Percentiles rank a stretch among this genome's conserved stretches.
Conservation (phyloP, 1,284 basidiomycete genomes). For the Thelephora terrestris region DNA sequence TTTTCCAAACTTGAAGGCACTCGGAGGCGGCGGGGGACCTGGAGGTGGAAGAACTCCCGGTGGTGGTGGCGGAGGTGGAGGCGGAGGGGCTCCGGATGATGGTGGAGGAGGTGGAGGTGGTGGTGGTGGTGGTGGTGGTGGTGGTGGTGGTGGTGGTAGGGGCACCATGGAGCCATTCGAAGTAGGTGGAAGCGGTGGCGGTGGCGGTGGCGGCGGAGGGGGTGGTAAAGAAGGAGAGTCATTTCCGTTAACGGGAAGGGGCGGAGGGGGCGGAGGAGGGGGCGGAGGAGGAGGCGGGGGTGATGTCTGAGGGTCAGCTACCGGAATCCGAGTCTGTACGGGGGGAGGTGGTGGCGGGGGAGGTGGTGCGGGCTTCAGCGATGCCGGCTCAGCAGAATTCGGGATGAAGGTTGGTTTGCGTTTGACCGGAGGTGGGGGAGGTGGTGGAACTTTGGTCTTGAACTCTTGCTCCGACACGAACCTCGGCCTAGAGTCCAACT, state of each 20-base stretch:
- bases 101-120: conserved; percentile 22
- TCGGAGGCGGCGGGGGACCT: conserved; percentile 19
- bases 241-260: not conserved
- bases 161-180: conserved; percentile 3
- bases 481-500: conserved; percentile 42
- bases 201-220: conserved; percentile 7
- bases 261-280: conserved; percentile 13
- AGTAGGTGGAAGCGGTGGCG: conserved; percentile 13
- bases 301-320: conserved; percentile 8
- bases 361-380: conserved; percentile 6
- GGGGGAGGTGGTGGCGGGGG: conserved; percentile 17
- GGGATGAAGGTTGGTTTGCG: not conserved
- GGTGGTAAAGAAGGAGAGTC: not conserved
- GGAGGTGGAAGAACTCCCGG: conserved; percentile 12
- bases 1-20: conserved; percentile 24
- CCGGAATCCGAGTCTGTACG: conserved; percentile 4
- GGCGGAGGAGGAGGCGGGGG: conserved; percentile 12
- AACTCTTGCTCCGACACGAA: conserved; percentile 56
- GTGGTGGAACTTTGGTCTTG: conserved; percentile 56
- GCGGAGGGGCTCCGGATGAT: conserved; percentile 22
- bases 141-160: conserved; percentile 15
- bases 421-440: conserved; percentile 39
- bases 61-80: conserved; percentile 28
- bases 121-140: conserved; percentile 13
- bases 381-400: conserved; percentile 7